phyloP scores from a whole-genome alignment of 164 flowering plant genomes.

The Paratinospora sagittata region DNA sequence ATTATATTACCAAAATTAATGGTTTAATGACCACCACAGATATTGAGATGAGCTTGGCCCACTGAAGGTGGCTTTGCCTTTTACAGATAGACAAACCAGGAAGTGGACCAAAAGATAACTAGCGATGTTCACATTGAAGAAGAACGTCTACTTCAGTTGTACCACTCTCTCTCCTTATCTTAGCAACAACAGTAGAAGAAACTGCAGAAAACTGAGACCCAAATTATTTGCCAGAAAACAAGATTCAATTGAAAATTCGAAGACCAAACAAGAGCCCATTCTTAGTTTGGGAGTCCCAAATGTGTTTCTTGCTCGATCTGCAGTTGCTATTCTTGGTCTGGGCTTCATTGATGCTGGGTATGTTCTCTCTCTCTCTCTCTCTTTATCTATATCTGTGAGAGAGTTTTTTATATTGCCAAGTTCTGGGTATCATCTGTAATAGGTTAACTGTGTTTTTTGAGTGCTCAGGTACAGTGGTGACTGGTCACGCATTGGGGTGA shows the following conservation, averaged over 20 bases:
- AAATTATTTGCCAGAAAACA: slow-evolving; percentile 27
- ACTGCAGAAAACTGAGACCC: neutral
- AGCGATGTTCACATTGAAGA: slow-evolving; percentile 35
- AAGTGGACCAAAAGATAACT: neutral
- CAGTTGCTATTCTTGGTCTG: slow-evolving; percentile 49
- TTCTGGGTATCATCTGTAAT: too few relatives aligned
- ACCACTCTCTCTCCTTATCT: slow-evolving; percentile 14
- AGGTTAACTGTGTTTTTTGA: too few relatives aligned
- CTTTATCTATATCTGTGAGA: too few relatives aligned
- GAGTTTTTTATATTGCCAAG: too few relatives aligned
- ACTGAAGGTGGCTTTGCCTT: neutral
- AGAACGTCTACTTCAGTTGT: neutral
- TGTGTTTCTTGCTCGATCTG: slow-evolving; percentile 40
- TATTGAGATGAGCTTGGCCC: neutral
- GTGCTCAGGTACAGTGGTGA: slow-evolving; percentile 78
- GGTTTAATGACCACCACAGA: too few relatives aligned
- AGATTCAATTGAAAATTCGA: slow-evolving; percentile 24
- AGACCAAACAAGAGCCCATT: slow-evolving; percentile 16
- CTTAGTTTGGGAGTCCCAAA: slow-evolving; percentile 35
- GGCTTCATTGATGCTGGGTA: slow-evolving; percentile 94
- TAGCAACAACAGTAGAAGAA: neutral
- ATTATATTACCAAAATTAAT: too few relatives aligned
- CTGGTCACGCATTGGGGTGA: slow-evolving; percentile 89
- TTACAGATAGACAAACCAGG: neutral
- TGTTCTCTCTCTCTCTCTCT: slow-evolving; percentile 3